Evolutionary conservation across 1,284 basidiomycete species (phyloP).

Genomic region (Pyrrhoderma noxium): DNA sequence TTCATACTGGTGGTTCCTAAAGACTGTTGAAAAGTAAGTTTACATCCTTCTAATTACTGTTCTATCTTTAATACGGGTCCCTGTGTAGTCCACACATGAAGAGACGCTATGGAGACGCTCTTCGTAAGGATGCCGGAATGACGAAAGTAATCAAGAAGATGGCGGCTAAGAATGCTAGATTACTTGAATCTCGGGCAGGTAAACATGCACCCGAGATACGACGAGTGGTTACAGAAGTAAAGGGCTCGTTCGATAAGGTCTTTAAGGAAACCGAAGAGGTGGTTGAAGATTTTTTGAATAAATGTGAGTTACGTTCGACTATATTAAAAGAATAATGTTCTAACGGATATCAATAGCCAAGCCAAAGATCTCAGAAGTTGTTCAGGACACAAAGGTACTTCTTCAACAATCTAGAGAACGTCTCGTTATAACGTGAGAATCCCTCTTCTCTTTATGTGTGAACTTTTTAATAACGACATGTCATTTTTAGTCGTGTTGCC

Average conservation of each 20-base stretch:
- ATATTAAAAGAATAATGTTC: neutral
- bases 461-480: no score
- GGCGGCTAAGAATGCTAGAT: constrained; percentile 71
- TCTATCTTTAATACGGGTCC: no score
- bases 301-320: constrained; percentile 47
- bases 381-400: constrained; percentile 88
- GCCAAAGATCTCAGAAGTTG: constrained; percentile 67
- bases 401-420: constrained; percentile 87
- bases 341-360: constrained; percentile 39
- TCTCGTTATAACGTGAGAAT: constrained; percentile 77
- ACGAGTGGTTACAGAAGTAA: constrained; percentile 82
- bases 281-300: constrained; percentile 88
- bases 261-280: constrained; percentile 86
- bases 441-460: constrained; percentile 11
- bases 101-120: constrained; percentile 86
- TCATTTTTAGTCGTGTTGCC: constrained; percentile 64
- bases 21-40: constrained; percentile 75
- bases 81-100: constrained; percentile 91
- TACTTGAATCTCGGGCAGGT: constrained; percentile 60
- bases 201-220: constrained; percentile 69
- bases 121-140: constrained; percentile 92
- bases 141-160: constrained; percentile 94
- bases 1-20: constrained; percentile 89
- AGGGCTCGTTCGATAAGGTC: constrained; percentile 90
- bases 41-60: constrained; percentile 2